Percentiles rank a stretch among this genome's conserved stretches.
phyloP scores from a whole-genome alignment of 768 basidiomycete genomes.

The Trametes sanguinea region DNA sequence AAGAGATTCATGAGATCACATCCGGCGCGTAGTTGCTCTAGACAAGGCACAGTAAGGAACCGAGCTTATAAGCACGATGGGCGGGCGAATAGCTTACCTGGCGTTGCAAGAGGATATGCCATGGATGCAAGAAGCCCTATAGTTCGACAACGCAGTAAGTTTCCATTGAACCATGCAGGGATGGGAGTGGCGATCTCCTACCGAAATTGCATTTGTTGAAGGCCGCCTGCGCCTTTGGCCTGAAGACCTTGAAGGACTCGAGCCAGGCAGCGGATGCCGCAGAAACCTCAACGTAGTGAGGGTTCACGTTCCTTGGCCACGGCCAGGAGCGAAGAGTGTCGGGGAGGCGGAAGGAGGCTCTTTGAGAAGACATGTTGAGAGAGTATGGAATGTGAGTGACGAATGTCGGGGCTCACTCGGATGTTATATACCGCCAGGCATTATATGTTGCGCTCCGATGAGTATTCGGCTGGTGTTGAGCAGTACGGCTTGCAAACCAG shows the following conservation, averaged over 20 bases:
- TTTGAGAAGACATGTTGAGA: no score
- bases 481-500: no score
- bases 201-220: slow-evolving; percentile 33
- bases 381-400: no score
- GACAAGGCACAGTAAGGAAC: not conserved
- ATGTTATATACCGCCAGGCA: no score
- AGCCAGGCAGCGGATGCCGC: slow-evolving; percentile 33
- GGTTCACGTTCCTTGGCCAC: slow-evolving; percentile 33
- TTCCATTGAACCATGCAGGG: not conserved
- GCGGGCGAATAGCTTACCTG: not conserved
- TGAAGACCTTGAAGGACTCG: slow-evolving; percentile 31
- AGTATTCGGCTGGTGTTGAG: no score
- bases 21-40: slow-evolving; percentile 14
- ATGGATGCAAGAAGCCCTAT: slow-evolving; percentile 20
- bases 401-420: no score
- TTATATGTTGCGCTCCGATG: no score
- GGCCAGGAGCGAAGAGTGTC: slow-evolving; percentile 34
- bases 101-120: slow-evolving; percentile 4
- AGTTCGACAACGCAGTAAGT: no score
- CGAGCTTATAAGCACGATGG: not conserved
- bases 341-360: slow-evolving; percentile 22
- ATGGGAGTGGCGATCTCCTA: not conserved
- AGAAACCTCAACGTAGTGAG: slow-evolving; percentile 29
- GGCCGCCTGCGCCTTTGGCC: slow-evolving; percentile 26
- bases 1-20: slow-evolving; percentile 33